These are phyloP conservation scores for Hypoxylon trugodes DNA, from an alignment of 495 filamentous ascomycete genomes.

Conservation along the genomic window DNA sequence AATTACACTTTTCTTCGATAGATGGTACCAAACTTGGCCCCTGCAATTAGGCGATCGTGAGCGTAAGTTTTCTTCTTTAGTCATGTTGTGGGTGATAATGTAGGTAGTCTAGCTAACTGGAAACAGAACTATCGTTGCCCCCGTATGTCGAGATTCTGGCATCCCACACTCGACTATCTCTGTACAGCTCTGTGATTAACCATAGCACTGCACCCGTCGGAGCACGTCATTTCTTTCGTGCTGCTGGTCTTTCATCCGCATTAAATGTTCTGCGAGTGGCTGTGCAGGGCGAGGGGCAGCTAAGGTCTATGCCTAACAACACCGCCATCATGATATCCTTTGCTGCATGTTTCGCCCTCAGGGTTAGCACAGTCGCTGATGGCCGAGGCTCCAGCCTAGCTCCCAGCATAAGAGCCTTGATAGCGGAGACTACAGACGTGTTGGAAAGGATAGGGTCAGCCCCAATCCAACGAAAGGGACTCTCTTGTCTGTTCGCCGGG, in stretches of 20 bases:
- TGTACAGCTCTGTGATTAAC: slow-evolving; percentile 78
- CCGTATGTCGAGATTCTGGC: slow-evolving; percentile 79
- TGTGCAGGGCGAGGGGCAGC: slow-evolving; percentile 72
- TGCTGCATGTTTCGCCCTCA: slow-evolving; percentile 73
- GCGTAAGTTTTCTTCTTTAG: slow-evolving; percentile 38
- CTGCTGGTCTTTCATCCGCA: slow-evolving; percentile 72
- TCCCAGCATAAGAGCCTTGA: slow-evolving; percentile 71
- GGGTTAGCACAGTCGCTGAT: slow-evolving; percentile 65
- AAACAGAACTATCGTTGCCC: slow-evolving; percentile 65
- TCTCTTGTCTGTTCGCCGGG: slow-evolving; percentile 45
- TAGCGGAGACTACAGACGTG: slow-evolving; percentile 73
- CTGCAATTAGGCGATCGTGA: slow-evolving; percentile 43
- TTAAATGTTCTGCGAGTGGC: slow-evolving; percentile 77
- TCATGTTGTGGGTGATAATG: background rate
- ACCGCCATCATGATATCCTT: slow-evolving; percentile 81
- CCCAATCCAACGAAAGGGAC: slow-evolving; percentile 69
- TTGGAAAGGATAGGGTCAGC: slow-evolving; percentile 72
- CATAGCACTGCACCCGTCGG: slow-evolving; percentile 74
- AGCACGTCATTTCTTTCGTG: slow-evolving; percentile 75
- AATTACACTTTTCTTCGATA: slow-evolving; percentile 44
- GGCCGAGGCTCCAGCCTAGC: slow-evolving; percentile 65
- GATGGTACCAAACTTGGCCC: slow-evolving; percentile 48
- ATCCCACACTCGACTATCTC: slow-evolving; percentile 74
- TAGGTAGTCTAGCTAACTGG: background rate
- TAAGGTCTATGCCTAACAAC: slow-evolving; percentile 81